Conservation (phyloP, 129 eudicot genomes). For the Tanacetum coccineum region DNA sequence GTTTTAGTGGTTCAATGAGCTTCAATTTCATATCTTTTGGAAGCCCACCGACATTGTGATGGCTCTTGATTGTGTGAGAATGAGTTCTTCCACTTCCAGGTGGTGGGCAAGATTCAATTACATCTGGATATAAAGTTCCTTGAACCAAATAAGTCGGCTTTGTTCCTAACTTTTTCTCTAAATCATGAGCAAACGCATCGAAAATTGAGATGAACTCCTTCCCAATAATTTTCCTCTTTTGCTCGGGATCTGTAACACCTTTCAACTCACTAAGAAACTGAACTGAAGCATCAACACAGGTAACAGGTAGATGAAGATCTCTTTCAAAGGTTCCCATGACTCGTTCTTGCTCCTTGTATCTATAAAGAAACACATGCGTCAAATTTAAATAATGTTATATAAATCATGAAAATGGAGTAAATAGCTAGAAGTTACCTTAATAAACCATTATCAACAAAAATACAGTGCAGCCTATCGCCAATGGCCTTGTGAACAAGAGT, state of each 20-base stretch:
- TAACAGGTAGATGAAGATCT: slow-evolving; percentile 93
- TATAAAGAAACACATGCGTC: too few relatives aligned
- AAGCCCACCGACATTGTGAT: slow-evolving; percentile 95
- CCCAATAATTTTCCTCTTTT: slow-evolving; percentile 86
- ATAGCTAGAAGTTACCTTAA: slow-evolving; percentile 48
- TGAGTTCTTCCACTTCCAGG: slow-evolving; percentile 94
- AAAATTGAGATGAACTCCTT: slow-evolving; percentile 80
- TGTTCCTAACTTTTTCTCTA: slow-evolving; percentile 67
- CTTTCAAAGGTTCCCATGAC: slow-evolving; percentile 92
- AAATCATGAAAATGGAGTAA: background rate
- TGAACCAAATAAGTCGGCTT: slow-evolving; percentile 85
- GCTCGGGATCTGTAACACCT: slow-evolving; percentile 86
- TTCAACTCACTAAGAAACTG: slow-evolving; percentile 73
- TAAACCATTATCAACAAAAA: slow-evolving; percentile 89
- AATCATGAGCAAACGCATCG: slow-evolving; percentile 82
- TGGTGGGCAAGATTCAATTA: slow-evolving; percentile 96
- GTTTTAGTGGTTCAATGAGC: slow-evolving; percentile 94
- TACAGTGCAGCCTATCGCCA: slow-evolving; percentile 89
- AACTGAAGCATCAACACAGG: slow-evolving; percentile 84
- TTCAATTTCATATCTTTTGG: slow-evolving; percentile 96
- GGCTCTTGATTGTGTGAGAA: slow-evolving; percentile 96
- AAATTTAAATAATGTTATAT: too few relatives aligned
- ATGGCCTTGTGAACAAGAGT: slow-evolving; percentile 93
- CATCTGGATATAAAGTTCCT: slow-evolving; percentile 97
- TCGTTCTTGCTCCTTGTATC: slow-evolving; percentile 82